A percentile compares a stretch with the other conserved stretches of the same genome.
phyloP scores from a whole-genome alignment of 1,284 basidiomycete species.

The Cutaneotrichosporon sp. region DNA sequence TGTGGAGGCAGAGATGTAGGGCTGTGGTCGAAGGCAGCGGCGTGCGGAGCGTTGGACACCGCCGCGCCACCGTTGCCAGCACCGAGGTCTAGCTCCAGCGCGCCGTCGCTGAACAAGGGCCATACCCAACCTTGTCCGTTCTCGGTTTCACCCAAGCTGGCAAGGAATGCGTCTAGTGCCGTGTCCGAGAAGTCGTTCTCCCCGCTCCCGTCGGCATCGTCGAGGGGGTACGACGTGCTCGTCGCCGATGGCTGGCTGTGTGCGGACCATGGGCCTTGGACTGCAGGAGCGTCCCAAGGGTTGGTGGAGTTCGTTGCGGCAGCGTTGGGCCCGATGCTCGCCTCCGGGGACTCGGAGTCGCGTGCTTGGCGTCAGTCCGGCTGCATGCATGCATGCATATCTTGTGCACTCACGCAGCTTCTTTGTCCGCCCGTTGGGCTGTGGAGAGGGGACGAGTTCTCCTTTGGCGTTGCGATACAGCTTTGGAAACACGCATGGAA shows the following conservation, averaged over 20 bases:
- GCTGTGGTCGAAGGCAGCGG: conserved; percentile 1
- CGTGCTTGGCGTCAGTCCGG: conserved; percentile 1
- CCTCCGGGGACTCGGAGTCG: conserved; percentile 8
- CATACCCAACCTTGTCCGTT: conserved; percentile 15
- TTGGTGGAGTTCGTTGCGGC: conserved; percentile 4
- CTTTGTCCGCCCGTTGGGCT: conserved; percentile 25
- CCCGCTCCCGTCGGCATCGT: conserved; percentile 7
- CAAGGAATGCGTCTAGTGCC: conserved; percentile 18
- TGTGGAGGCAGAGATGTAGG: background rate
- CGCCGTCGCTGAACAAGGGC: conserved; percentile 15
- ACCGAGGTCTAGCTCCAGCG: conserved; percentile 18
- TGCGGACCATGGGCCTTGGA: background rate
- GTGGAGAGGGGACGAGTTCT: conserved; percentile 23
- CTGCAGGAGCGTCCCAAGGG: conserved; percentile 6
- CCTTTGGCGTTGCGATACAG: conserved; percentile 22
- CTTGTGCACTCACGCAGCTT: conserved; percentile 19
- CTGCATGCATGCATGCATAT: background rate
- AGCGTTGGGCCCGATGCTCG: background rate
- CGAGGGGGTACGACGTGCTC: background rate
- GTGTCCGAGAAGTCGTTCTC: conserved; percentile 13
- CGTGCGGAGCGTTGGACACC: background rate
- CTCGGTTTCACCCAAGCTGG: conserved; percentile 12
- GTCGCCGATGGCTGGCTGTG: conserved; percentile 4
- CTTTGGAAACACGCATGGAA: conserved; percentile 25
- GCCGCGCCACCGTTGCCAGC: background rate